Evolutionary conservation across 768 basidiomycete species (phyloP), one percentile per base, ranked within the genome.

Genomic region (Pulveroboletus sp.): DNA sequence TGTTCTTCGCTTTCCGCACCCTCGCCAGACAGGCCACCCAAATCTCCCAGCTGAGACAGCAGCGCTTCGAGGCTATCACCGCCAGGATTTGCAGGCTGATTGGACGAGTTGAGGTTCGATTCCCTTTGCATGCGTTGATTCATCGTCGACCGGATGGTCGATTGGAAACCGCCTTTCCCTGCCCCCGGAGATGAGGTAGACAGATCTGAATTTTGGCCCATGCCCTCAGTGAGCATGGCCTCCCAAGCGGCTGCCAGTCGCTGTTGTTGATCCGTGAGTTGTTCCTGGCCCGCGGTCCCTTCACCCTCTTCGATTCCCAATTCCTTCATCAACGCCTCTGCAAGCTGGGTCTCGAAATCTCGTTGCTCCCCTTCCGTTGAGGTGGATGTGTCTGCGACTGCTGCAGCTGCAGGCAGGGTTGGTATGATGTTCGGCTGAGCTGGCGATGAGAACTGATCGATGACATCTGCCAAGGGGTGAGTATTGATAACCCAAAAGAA

Each of bases 91-190:
- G 51, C 21, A 19, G 48, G 25, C 13, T 54, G 6, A 38, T 51
- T 56, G 5, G 65, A 43, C 4, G 67, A 43, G 9, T 63, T 54
- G 19, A 69, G 57, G 1, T 21, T 54, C 16, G 77, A 73, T 51
- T 91, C 87, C 53, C 79, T 84, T 63, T 82, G 76, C 60, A 79
- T 82, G 50, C 91, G 67, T 65, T 86, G 86, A 34, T 83, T 77
- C 81, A 90, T 82, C 6, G 91, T 80, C 58, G 82, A 77, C 51
- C 76, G 76, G 42, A 93, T 84, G 50, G 75, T 79, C 11, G 77
- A 75, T 68, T 89, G 87, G 68, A 90, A 94, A 49, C 74, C 70
- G 39, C 70, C 71, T 45, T 45, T 56, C 2, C 47, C 60, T 5
- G 55, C 45, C 13, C 46, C 42, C 1, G 52, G 17, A 1, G 60